These are phyloP conservation scores for Neltuma alba DNA, from an alignment of 306 rosid species.

Conservation along the genomic window DNA sequence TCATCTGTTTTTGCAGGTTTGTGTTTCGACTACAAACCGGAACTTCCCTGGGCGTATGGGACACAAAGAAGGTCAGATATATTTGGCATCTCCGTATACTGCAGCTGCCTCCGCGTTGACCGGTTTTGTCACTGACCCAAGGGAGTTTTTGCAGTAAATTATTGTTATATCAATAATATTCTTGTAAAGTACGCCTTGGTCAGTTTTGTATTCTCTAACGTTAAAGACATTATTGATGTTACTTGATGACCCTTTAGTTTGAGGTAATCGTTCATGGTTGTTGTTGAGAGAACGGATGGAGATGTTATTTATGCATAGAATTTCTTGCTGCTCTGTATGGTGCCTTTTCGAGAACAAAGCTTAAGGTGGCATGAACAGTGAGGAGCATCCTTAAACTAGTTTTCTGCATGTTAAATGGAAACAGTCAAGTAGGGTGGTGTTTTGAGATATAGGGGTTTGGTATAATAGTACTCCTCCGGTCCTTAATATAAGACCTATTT, in stretches of 20 bases:
- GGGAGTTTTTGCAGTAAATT: constrained; percentile 82
- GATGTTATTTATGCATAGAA: too few relatives aligned
- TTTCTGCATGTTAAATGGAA: too few relatives aligned
- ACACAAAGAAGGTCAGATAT: constrained; percentile 90
- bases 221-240: background rate
- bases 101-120: constrained; percentile 99
- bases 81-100: constrained; percentile 91
- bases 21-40: constrained; percentile 73
- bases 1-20: constrained; percentile 61
- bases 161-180: background rate
- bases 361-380: too few relatives aligned
- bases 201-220: constrained; percentile 32
- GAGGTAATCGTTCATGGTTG: background rate
- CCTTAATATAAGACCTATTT: too few relatives aligned
- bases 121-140: constrained; percentile 89
- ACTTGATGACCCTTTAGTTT: background rate
- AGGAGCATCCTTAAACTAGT: too few relatives aligned
- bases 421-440: too few relatives aligned
- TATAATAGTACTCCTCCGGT: too few relatives aligned
- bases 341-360: too few relatives aligned
- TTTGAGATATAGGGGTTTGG: too few relatives aligned
- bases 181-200: constrained; percentile 7
- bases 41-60: constrained; percentile 99
- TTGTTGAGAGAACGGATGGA: background rate
- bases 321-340: too few relatives aligned